Percentiles rank a stretch among this genome's conserved stretches.
Conservation (phyloP, 129 eudicot genomes). For the Ambrosia artemisiifolia region DNA sequence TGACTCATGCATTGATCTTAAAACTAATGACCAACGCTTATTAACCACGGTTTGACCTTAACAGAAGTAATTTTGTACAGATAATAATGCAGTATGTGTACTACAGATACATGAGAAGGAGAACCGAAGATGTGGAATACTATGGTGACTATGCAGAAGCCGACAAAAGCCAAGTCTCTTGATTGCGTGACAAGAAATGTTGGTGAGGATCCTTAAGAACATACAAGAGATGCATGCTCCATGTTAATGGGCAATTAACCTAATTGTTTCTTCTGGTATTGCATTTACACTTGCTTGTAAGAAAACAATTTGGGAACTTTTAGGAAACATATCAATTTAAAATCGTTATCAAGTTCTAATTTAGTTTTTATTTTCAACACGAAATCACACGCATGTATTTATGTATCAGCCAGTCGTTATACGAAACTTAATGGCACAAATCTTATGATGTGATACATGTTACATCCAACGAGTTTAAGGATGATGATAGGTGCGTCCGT, state of each 20-base stretch:
- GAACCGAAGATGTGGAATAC: slow-evolving; percentile 24
- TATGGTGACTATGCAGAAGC: slow-evolving; percentile 49
- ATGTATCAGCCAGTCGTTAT: too few relatives aligned
- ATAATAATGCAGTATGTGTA: slow-evolving; percentile 81
- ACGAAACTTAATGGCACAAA: too few relatives aligned
- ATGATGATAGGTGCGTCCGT: too few relatives aligned
- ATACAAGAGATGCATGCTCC: slow-evolving; percentile 14
- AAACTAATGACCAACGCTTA: background rate
- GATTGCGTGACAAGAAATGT: slow-evolving; percentile 9
- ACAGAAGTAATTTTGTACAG: slow-evolving; percentile 34
- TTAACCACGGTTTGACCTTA: slow-evolving; percentile 33
- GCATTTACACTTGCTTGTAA: slow-evolving; percentile 7
- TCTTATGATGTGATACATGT: too few relatives aligned
- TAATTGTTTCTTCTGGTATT: background rate
- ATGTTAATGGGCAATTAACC: slow-evolving; percentile 19
- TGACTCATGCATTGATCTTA: background rate
- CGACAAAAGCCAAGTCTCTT: slow-evolving; percentile 27
- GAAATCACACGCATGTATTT: too few relatives aligned
- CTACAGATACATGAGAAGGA: slow-evolving; percentile 55
- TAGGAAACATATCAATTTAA: too few relatives aligned
- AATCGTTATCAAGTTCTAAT: background rate
- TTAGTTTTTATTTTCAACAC: background rate
- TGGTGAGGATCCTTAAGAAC: slow-evolving; percentile 12
- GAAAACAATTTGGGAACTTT: background rate
- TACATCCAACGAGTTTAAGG: too few relatives aligned